Evolutionary conservation across 768 basidiomycete species (phyloP).

Genomic region (Phylloporus arenicola): DNA sequence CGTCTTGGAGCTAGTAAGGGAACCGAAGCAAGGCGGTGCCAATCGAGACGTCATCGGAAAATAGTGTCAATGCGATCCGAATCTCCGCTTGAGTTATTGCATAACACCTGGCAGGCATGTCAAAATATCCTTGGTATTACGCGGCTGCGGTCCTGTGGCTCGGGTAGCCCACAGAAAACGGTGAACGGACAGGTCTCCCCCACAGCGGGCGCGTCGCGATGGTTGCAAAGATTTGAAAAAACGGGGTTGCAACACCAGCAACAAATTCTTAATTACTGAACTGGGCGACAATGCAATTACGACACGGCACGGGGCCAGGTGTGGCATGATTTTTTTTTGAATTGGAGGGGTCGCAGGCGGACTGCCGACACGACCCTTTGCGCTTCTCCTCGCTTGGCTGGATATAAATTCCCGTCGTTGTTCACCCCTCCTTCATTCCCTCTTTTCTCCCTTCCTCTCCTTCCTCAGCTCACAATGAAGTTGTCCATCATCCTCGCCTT

Average conservation of each 20-base stretch:
- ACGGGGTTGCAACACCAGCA: neutral
- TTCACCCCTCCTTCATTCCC: neutral
- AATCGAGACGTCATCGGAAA: neutral
- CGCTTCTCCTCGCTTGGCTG: neutral
- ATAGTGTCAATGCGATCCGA: neutral
- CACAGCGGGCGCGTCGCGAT: neutral
- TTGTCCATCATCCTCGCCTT: slow-evolving; percentile 32
- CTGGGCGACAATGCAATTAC: neutral
- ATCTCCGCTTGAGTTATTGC: neutral
- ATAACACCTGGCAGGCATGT: neutral
- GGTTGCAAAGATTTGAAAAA: neutral
- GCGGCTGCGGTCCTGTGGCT: neutral
- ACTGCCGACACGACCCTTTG: slow-evolving; percentile 15
- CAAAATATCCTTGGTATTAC: neutral
- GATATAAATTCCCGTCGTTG: neutral
- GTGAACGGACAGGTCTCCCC: neutral
- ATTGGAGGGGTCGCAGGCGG: neutral
- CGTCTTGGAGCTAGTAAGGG: no score
- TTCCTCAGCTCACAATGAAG: slow-evolving; percentile 21
- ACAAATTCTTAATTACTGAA: neutral
- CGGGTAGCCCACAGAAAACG: neutral
- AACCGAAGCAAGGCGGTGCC: neutral
- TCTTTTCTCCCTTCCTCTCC: neutral
- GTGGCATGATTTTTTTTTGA: neutral
- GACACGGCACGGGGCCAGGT: neutral